Evolutionary conservation across 2,329 filamentous ascomycete species (phyloP).

Genomic region (Falciphora oryzae): DNA sequence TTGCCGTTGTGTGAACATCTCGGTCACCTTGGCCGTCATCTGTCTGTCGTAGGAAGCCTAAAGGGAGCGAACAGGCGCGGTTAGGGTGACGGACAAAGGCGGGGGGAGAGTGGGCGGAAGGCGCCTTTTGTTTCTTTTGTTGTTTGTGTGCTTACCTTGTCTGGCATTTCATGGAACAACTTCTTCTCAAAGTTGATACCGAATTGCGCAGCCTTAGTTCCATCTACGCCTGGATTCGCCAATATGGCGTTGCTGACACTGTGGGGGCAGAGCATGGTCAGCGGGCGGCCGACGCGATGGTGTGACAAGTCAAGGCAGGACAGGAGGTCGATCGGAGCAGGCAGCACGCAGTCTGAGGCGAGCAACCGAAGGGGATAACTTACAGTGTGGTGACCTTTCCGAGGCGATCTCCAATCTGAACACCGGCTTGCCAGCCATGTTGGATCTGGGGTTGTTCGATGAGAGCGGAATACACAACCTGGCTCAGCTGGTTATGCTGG

Average conservation of each 20-base stretch:
- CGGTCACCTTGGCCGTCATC: slow-evolving; percentile 39
- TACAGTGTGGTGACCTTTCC: slow-evolving; percentile 38
- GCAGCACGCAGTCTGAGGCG: background rate
- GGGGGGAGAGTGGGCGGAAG: background rate
- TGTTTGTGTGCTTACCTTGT: slow-evolving; percentile 26
- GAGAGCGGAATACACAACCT: slow-evolving; percentile 26
- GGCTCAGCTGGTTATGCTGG: slow-evolving; percentile 41
- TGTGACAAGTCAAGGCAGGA: background rate
- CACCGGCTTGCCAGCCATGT: slow-evolving; percentile 34
- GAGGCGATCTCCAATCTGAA: slow-evolving; percentile 34
- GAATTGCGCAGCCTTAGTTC: slow-evolving; percentile 33
- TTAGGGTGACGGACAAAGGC: background rate
- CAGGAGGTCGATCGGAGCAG: background rate
- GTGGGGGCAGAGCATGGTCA: background rate
- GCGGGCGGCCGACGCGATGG: background rate
- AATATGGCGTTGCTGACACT: slow-evolving; percentile 49
- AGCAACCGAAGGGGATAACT: slow-evolving; percentile 14
- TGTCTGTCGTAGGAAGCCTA: slow-evolving; percentile 46
- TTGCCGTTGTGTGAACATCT: slow-evolving; percentile 46
- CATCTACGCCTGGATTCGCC: slow-evolving; percentile 36
- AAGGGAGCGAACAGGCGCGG: slow-evolving; percentile 15
- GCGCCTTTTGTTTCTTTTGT: background rate
- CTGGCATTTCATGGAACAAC: slow-evolving; percentile 37
- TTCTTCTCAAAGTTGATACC: slow-evolving; percentile 44
- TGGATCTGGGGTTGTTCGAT: slow-evolving; percentile 23